phyloP scores from a whole-genome alignment of 2,329 filamentous ascomycete species.

The Fusarium sp. region DNA sequence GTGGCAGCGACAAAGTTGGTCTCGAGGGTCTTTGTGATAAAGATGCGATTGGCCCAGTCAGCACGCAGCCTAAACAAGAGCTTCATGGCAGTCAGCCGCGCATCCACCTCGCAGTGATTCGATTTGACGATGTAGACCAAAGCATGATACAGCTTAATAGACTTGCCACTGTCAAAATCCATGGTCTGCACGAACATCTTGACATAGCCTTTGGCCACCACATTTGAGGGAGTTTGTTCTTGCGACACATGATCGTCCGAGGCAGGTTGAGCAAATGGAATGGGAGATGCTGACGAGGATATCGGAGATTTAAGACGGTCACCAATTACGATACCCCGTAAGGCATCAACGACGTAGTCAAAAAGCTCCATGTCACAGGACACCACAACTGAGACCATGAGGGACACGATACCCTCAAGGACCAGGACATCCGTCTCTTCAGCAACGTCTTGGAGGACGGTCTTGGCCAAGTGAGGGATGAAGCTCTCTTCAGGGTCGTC shows the following conservation, averaged over 20 bases:
- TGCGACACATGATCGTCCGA: slow-evolving; percentile 46
- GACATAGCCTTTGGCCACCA: slow-evolving; percentile 79
- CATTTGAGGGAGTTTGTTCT: slow-evolving; percentile 73
- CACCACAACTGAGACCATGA: slow-evolving; percentile 76
- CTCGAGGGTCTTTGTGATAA: slow-evolving; percentile 78
- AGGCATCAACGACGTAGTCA: slow-evolving; percentile 67
- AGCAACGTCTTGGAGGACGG: slow-evolving; percentile 72
- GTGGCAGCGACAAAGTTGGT: slow-evolving; percentile 80
- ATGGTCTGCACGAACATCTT: slow-evolving; percentile 83
- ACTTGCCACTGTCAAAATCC: slow-evolving; percentile 75
- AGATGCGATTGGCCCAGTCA: slow-evolving; percentile 84
- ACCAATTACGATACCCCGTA: slow-evolving; percentile 65
- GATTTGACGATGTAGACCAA: slow-evolving; percentile 75
- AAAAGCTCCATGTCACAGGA: slow-evolving; percentile 73
- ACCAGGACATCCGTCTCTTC: slow-evolving; percentile 76
- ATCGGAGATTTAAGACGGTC: slow-evolving; percentile 63
- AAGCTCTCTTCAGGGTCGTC: slow-evolving; percentile 71
- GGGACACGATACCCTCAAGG: slow-evolving; percentile 74
- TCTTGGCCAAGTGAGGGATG: slow-evolving; percentile 71
- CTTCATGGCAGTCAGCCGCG: slow-evolving; percentile 81
- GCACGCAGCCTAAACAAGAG: slow-evolving; percentile 86
- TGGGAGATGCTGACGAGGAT: slow-evolving; percentile 49
- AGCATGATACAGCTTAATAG: slow-evolving; percentile 72
- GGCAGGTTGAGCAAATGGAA: slow-evolving; percentile 40
- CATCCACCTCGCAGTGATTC: slow-evolving; percentile 73